Evolutionary conservation across 2,329 filamentous ascomycete genomes (phyloP).

Genomic region (Massarina eburnea): DNA sequence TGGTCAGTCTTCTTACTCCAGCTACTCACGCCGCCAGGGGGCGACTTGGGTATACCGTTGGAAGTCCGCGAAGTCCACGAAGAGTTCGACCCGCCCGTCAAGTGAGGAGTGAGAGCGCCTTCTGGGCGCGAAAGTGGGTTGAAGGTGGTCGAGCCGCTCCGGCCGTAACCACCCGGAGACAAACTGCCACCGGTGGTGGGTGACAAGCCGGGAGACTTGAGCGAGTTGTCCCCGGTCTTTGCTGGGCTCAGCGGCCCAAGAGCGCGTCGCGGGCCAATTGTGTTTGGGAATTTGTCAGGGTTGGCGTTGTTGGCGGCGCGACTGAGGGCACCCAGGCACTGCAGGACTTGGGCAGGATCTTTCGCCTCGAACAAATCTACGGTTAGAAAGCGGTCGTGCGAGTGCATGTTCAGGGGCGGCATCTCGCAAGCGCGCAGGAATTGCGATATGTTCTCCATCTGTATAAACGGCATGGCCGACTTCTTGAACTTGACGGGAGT

Average conservation of each 20-base stretch:
- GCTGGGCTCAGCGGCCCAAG: conserved; percentile 43
- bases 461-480: conserved; percentile 94
- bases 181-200: too few relatives aligned
- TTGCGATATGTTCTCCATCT: conserved; percentile 99
- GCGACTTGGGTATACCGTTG: conserved; percentile 49
- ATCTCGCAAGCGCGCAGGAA: conserved; percentile 87
- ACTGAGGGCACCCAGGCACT: conserved; percentile 90
- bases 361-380: conserved; percentile 96
- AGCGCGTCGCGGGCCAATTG: conserved; percentile 73
- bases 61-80: conserved; percentile 51
- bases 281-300: conserved; percentile 70
- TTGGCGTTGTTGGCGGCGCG: conserved; percentile 76
- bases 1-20: conserved; percentile 90
- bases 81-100: conserved; percentile 59
- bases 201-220: conserved; percentile 36
- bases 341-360: conserved; percentile 92
- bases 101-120: conserved; percentile 48
- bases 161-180: too few relatives aligned
- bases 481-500: conserved; percentile 86
- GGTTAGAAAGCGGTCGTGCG: conserved; percentile 95
- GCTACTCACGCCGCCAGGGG: conserved; percentile 68
- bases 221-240: conserved; percentile 27
- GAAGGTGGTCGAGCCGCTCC: conserved; percentile 49
- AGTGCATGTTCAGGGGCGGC: conserved; percentile 80
- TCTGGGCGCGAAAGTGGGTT: conserved; percentile 45